Evolutionary conservation across 148 eudicot genomes (phyloP).

Genomic region (Vaccinium macrocarpon): DNA sequence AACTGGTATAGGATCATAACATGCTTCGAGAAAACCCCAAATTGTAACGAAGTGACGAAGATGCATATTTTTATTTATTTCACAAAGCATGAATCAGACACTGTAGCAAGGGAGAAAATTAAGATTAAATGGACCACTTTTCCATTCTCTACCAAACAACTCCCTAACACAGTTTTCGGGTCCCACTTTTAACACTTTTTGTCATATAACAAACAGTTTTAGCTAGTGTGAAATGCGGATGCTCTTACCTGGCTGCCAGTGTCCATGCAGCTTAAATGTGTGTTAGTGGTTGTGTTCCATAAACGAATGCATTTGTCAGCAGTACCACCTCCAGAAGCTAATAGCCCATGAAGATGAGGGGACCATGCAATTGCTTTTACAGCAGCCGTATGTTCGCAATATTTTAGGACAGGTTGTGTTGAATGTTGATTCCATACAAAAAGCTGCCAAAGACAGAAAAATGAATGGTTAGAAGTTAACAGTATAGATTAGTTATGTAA

Average conservation of each 20-base stretch:
- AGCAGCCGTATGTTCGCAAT: slow-evolving; percentile 86
- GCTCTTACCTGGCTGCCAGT: slow-evolving; percentile 83
- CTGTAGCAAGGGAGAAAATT: not conserved
- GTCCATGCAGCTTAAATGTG: slow-evolving; percentile 80
- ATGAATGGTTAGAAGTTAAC: not conserved
- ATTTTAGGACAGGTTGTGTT: slow-evolving; percentile 73
- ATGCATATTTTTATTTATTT: not conserved
- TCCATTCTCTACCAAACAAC: no score
- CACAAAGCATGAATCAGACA: not conserved
- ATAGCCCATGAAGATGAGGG: slow-evolving; percentile 86
- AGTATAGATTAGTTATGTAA: not conserved
- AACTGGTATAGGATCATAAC: not conserved
- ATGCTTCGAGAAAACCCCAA: not conserved
- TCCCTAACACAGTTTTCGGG: no score
- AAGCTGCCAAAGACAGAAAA: slow-evolving; percentile 43
- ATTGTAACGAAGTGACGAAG: not conserved
- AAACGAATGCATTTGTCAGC: slow-evolving; percentile 91
- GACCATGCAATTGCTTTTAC: slow-evolving; percentile 99
- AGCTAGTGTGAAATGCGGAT: no score
- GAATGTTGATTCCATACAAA: slow-evolving; percentile 89
- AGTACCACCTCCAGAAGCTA: slow-evolving; percentile 98
- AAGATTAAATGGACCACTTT: not conserved
- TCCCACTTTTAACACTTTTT: no score
- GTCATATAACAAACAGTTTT: no score
- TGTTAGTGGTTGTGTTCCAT: slow-evolving; percentile 86